Conservation (phyloP, 805 yeast genomes). For the Saturnispora halmiae region DNA sequence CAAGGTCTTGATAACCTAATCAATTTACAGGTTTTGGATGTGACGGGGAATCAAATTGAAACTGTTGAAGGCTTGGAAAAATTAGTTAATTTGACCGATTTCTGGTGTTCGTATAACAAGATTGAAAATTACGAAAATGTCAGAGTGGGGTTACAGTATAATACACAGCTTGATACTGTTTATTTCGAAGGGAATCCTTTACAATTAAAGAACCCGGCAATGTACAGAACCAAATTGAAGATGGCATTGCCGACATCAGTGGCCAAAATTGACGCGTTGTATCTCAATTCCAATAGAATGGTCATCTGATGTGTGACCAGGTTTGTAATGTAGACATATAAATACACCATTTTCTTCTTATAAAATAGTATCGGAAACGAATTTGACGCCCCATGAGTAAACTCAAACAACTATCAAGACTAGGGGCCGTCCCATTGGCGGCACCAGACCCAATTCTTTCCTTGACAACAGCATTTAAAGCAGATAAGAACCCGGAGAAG, state of each 20-base stretch:
- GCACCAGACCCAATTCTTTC: conserved; percentile 88
- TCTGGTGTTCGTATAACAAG: conserved; percentile 85
- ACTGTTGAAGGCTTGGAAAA: conserved; percentile 58
- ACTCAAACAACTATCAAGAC: not conserved
- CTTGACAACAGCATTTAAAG: conserved; percentile 61
- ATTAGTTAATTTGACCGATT: conserved; percentile 66
- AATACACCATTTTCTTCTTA: not conserved
- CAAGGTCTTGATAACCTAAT: conserved; percentile 68
- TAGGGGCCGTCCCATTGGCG: conserved; percentile 27
- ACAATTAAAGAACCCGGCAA: conserved; percentile 61
- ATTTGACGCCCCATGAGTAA: too few relatives aligned
- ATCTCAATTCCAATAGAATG: conserved; percentile 21
- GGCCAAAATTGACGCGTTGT: conserved; percentile 87
- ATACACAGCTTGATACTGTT: conserved; percentile 70
- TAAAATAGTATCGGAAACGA: too few relatives aligned
- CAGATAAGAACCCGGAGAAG: conserved; percentile 51
- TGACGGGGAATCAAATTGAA: conserved; percentile 63
- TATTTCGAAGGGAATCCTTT: conserved; percentile 92
- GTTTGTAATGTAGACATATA: too few relatives aligned
- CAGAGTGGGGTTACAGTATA: conserved; percentile 50
- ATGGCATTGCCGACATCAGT: conserved; percentile 64
- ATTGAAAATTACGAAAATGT: conserved; percentile 62
- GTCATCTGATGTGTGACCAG: too few relatives aligned
- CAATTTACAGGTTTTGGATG: conserved; percentile 66
- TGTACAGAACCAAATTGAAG: conserved; percentile 76